Conservation (phyloP, 768 basidiomycete species). For the Neoboletus brunneissimus region DNA sequence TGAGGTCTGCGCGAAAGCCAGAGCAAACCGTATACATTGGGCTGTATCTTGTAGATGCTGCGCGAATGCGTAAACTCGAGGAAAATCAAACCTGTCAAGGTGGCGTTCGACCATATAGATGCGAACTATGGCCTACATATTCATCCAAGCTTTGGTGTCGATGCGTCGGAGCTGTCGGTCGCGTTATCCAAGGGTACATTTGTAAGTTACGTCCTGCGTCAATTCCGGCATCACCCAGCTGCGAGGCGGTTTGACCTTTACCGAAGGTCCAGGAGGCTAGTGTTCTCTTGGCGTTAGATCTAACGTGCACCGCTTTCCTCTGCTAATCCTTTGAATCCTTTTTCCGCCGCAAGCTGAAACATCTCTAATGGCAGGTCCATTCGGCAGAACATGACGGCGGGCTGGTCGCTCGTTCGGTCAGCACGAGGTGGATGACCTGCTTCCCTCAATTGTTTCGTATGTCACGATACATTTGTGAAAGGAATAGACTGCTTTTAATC, state of each 20-base stretch:
- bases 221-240: background rate
- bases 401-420: background rate
- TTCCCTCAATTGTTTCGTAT: background rate
- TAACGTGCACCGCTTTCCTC: background rate
- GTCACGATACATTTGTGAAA: background rate
- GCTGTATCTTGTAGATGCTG: background rate
- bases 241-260: background rate
- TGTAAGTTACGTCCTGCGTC: background rate
- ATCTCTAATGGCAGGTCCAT: too few species aligned
- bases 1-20: background rate
- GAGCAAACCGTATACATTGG: background rate
- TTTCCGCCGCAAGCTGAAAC: background rate
- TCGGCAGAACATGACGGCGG: too few species aligned
- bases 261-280: background rate
- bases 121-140: too few species aligned
- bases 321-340: background rate
- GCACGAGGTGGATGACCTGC: background rate
- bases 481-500: too few species aligned
- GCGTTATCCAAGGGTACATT: background rate
- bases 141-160: background rate
- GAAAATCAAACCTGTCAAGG: background rate
- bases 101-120: background rate
- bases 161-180: background rate
- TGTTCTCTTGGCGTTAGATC: background rate
- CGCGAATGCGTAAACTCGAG: background rate